phyloP scores from a whole-genome alignment of 768 basidiomycete species.

The Mycena kentingensis region DNA sequence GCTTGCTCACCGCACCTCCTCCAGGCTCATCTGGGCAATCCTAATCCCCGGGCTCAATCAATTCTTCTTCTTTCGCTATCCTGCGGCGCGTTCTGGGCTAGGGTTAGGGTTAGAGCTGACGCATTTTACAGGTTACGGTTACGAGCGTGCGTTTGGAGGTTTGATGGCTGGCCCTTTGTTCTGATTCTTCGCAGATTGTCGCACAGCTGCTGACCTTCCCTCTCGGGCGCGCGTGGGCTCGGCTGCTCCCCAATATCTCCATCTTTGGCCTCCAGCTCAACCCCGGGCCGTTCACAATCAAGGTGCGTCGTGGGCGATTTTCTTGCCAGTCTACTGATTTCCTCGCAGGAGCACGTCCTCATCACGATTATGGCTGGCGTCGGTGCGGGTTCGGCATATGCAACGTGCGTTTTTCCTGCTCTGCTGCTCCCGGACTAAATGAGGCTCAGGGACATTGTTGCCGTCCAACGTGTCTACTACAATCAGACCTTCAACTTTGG shows the following conservation, averaged over 20 bases:
- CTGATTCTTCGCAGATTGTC: slow-evolving; percentile 45
- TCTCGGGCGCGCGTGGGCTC: slow-evolving; percentile 60
- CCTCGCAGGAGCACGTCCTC: slow-evolving; percentile 41
- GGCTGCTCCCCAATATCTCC: slow-evolving; percentile 51
- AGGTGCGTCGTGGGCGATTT: slow-evolving; percentile 61
- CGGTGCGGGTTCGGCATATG: slow-evolving; percentile 24
- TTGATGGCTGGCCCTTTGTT: slow-evolving; percentile 26
- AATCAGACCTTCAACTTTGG: slow-evolving; percentile 61
- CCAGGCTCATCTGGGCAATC: slow-evolving; percentile 52
- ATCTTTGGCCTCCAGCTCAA: slow-evolving; percentile 57
- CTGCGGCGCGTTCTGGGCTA: too few species aligned
- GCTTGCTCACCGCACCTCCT: background rate
- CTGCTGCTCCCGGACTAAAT: background rate
- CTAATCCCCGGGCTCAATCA: slow-evolving; percentile 58
- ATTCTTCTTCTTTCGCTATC: slow-evolving; percentile 61
- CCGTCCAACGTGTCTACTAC: slow-evolving; percentile 77
- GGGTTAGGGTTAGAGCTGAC: too few species aligned
- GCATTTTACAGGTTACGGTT: too few species aligned
- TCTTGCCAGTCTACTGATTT: slow-evolving; percentile 32
- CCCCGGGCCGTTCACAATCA: slow-evolving; percentile 73
- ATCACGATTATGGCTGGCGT: slow-evolving; percentile 40
- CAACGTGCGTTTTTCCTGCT: background rate
- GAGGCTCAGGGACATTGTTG: slow-evolving; percentile 59
- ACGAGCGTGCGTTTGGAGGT: slow-evolving; percentile 17
- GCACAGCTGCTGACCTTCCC: slow-evolving; percentile 73